Conservation (phyloP, 495 filamentous ascomycete species). For the Neurospora sp. region DNA sequence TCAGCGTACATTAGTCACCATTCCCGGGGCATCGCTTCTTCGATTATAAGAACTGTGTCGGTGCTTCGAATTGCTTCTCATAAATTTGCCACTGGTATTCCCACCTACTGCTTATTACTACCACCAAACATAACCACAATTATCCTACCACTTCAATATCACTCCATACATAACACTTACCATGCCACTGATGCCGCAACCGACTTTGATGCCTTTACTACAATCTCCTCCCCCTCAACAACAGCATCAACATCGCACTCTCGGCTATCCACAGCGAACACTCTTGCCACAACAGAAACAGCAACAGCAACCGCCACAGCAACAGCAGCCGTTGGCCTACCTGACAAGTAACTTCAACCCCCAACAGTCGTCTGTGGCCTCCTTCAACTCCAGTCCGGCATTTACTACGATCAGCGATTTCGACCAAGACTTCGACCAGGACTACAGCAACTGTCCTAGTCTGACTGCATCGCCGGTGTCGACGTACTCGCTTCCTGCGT, state of each 20-base stretch:
- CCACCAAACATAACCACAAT: neutral
- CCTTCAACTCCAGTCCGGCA: neutral
- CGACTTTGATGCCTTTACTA: neutral
- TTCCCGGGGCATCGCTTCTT: neutral
- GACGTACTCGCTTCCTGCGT: conserved; percentile 22
- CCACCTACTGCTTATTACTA: neutral
- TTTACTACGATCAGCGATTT: conserved; percentile 5
- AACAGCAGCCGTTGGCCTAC: neutral
- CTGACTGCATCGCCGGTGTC: conserved; percentile 22
- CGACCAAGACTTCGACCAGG: conserved; percentile 15
- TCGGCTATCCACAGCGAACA: neutral
- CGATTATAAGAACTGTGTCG: neutral
- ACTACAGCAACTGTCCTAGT: conserved; percentile 13
- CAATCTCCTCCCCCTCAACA: neutral
- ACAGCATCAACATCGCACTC: neutral
- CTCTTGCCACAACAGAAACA: neutral
- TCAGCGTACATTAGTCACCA: neutral
- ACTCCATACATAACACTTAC: neutral
- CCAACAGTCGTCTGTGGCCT: neutral
- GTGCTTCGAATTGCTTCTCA: neutral
- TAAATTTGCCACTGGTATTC: neutral
- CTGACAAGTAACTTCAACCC: neutral
- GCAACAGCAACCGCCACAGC: neutral
- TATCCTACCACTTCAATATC: neutral
- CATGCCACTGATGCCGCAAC: neutral